Evolutionary conservation across 768 basidiomycete genomes (phyloP).

Genomic region (Calocybe gangraenosa): DNA sequence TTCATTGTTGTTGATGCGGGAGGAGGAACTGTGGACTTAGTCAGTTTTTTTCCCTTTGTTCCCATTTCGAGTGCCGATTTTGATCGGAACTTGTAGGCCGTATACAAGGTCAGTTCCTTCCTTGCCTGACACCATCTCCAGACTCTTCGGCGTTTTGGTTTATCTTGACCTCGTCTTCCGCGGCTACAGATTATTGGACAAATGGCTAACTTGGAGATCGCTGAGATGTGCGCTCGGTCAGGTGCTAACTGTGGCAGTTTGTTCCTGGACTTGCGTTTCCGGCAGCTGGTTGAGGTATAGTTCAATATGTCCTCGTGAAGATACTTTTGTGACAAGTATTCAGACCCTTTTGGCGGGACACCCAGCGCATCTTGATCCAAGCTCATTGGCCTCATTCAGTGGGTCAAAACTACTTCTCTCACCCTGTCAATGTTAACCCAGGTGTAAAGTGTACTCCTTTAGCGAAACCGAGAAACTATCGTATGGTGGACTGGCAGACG

Average conservation of each 20-base stretch:
- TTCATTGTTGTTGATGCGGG: constrained; percentile 94
- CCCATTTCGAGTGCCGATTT: constrained; percentile 22
- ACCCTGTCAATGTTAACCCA: neutral
- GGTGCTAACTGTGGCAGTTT: constrained; percentile 86
- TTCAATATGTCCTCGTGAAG: neutral
- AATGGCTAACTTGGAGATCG: constrained; percentile 80
- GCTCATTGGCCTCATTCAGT: constrained; percentile 82
- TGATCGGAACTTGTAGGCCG: constrained; percentile 30
- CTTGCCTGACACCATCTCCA: constrained; percentile 1
- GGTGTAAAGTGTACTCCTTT: constrained; percentile 67
- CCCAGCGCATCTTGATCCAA: constrained; percentile 77
- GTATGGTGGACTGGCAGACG: constrained; percentile 70
- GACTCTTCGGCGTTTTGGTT: constrained; percentile 1
- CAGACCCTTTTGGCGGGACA: constrained; percentile 69
- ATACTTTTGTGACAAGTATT: neutral
- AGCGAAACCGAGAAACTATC: constrained; percentile 84
- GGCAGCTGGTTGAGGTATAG: constrained; percentile 66
- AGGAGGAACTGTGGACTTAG: constrained; percentile 65
- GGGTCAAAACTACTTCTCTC: constrained; percentile 17
- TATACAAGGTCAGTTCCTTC: constrained; percentile 46
- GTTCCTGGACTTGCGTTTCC: constrained; percentile 84
- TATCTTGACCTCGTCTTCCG: constrained; percentile 5
- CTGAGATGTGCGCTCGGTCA: constrained; percentile 84
- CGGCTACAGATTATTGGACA: constrained; percentile 67
- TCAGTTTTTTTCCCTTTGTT: constrained; percentile 10